phyloP scores from a whole-genome alignment of 148 eudicot genomes.

The Pouteria glomerata region DNA sequence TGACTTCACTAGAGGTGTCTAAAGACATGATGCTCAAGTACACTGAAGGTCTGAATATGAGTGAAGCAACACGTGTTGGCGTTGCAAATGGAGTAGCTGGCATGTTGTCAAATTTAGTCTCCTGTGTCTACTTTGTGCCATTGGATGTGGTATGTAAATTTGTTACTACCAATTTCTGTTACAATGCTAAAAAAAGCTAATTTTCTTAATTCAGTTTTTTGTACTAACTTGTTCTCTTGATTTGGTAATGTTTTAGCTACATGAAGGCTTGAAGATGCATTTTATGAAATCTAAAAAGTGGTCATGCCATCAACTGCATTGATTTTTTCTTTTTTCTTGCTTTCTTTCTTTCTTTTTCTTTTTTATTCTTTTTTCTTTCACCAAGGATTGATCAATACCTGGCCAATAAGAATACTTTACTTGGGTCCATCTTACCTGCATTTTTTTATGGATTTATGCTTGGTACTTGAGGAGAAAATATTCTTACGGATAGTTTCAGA shows the following conservation, averaged over 20 bases:
- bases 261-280: not conserved
- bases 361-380: not conserved
- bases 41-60: slow-evolving; percentile 43
- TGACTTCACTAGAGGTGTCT: slow-evolving; percentile 69
- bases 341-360: not conserved
- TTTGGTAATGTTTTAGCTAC: not conserved
- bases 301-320: not conserved
- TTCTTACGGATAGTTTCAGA: not conserved
- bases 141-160: slow-evolving; percentile 68
- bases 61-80: slow-evolving; percentile 65
- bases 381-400: too few species aligned
- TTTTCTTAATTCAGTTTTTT: not conserved
- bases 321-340: not conserved
- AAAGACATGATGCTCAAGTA: slow-evolving; percentile 60
- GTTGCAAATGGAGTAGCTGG: slow-evolving; percentile 79
- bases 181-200: not conserved
- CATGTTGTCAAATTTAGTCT: slow-evolving; percentile 63
- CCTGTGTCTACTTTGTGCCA: slow-evolving; percentile 69
- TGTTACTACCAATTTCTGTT: not conserved
- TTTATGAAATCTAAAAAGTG: not conserved
- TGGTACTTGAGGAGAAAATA: not conserved
- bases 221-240: not conserved
- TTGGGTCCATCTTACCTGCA: too few species aligned
- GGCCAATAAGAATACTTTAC: too few species aligned
- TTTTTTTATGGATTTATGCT: too few species aligned